Evolutionary conservation across 176 grass and related monocot genomes (phyloP), one percentile per base, ranked within the genome.

Genomic region (Oryza coarctata): DNA sequence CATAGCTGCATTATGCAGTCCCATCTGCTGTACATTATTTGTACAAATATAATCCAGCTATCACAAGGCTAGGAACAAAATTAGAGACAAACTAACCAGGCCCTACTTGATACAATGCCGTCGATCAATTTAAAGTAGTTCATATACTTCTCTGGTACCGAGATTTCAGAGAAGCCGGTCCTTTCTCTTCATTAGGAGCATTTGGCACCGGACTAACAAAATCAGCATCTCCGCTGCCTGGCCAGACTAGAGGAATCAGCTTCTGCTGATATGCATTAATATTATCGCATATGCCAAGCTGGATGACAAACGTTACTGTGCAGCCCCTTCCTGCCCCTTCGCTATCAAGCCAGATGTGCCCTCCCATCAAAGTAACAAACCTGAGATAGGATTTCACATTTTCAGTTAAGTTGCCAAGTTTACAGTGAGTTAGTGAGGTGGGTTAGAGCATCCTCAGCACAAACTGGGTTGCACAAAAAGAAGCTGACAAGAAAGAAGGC

Each of bases 301-400:
- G 93, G 58, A 99, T 39, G 35, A 95, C 62, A 15, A 99, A 99
- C 9, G 80, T 90, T 0, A 89, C 96, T 0, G 85, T 95, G 74
- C 96, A 99, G 65, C 96, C 96, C 78, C 92, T 99, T 78, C 96
- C 93, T 0, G 82, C 70, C 50, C 96, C 96, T 90, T 99, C 93
- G 25, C 96, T 99, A 31, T 99, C 96, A 9, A 99, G 31, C 96
- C 96, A 99, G 69, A 99, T 95, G 73, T 94, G 85, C 70, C 96
- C 96, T 88, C 92, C 93, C 96, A 99, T 99, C 38, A 99, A 85
- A 85, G 45, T 90, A 41, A 90, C 83, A 84, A 99, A 99, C 82
- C 96, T 99, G 80, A 35, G 60, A 89, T 38, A 38, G 1, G 2
- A 60, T 73, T 75, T 60, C 20, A 71, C 32, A 58, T 1, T 22